Base-by-base conservation (phyloP, 148 eudicot species). In the Vaccinium vitisidaea region DNA sequence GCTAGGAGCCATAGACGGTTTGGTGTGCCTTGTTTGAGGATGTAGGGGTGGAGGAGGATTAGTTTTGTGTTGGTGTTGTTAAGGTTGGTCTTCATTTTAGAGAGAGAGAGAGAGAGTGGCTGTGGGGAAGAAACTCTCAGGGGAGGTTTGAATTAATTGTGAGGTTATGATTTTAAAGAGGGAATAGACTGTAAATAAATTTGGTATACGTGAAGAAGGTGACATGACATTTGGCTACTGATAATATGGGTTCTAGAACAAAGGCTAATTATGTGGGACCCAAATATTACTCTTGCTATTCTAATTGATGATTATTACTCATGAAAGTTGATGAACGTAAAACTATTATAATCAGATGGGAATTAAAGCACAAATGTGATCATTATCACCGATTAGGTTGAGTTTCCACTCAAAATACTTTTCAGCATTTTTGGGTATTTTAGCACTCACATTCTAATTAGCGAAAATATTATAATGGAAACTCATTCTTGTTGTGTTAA, bases 41-140 rank as follows among this genome's bases (percentile, higher is more conserved):
- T 90, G 89, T 92, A 92, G 12, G 96, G 96, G 53, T 93, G 93
- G 30, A 92, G 90, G 30, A 93, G 92, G 32, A 93, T 91, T 1
- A 93, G 91, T 89, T 90, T 93, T 55, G 96, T 91, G 90, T 81
- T 84, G 76, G 36, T 23, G 71, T 63, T 87, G 84, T 76, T 82
- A 21, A 78, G 75, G 82, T 83, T 86, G 89, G 79, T 88, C 90
- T 90, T 92, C 91, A 89, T 93, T 71, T 86, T 32, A 55, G n/a
- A 46, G 25, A 53, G 75, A 67, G 75, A 77, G 55, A 11, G 30
- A 58, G 82, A 21, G 7, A 21, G 27, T 46, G 63, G 75, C 5
- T 48, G 9, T 25, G 83, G 53, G 32, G 43, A 48, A 48, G 56
- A 49, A 81, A 19, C 59, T 82, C 76, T 5, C 46, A 7, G 75